Evolutionary conservation across 495 filamentous ascomycete species (phyloP), one percentile per base, ranked within the genome.

Genomic region (Penicillium angulare): DNA sequence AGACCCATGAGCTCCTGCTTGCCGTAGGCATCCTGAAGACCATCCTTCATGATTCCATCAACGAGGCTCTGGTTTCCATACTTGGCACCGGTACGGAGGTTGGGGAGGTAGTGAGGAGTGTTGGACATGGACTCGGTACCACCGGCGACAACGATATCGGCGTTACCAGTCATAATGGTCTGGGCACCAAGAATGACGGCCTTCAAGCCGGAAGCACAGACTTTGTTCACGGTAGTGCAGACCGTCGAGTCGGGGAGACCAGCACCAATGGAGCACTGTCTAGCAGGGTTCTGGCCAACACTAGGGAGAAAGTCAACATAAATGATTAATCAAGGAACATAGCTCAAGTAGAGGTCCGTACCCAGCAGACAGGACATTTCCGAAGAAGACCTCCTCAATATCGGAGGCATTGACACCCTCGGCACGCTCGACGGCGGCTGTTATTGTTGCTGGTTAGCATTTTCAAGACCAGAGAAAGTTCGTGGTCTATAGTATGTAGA

Each of bases 71-170:
- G 85, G 74, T 96, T 79, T 59, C 93, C 93, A 72, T 89, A 97
- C 75, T 96, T 96, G 65, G 84, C 81, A 41, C 93, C 93, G 42
- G 71, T 82, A 57, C 93, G 88, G 21, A 91, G 75, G 60, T 76
- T 86, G 36, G 90, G 89, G 36, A 96, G 83, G 76, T 98, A 98
- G 75, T 97, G 91, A n/a, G 95, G 95, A 41, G 84, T 79, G 75
- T 97, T 97, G 54, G 89, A 92, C 93, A 98, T 98, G 73, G 89
- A 93, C 78, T 98, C 93, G 50, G 92, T 82, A 50, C 93, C 93
- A 59, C 92, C 93, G 34, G 89, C 95, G 13, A 98, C 86, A 32
- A 97, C 84, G 54, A 93, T 81, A 43, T 88, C 84, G 55, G 93
- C 91, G 61, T 86, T 93, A 53, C 93, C 92, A 24, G 90, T 95